Evolutionary conservation across 1,139 yeast species (phyloP), one percentile per base, ranked within the genome.

Genomic region (Magnusiomyces fungicola): DNA sequence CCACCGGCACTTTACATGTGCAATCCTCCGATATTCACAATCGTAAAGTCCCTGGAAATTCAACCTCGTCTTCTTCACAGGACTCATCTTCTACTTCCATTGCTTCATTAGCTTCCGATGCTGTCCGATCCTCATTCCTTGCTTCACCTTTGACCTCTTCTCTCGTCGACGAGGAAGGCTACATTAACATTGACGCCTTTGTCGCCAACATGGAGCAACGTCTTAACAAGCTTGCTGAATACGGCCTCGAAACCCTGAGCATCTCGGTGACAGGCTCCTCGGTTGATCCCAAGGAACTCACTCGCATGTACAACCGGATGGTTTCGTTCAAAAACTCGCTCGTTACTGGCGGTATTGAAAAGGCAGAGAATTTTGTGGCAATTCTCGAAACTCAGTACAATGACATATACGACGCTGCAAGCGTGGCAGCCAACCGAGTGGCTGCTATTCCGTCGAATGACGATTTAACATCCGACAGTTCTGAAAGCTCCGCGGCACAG

Each of bases 181-280:
- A 30, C 18, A 24, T 41, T 25, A 21, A 41, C 16, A 33, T 46
- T n/a, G 36, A 25, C 7, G 33, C 38, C 3, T 36, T 46, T 24
- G 25, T 46, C 27, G 22, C 36, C 19, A 30, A 33, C 37, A 22
- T 46, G 22, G 49, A 46, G 27, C 7, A 34, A n/a, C 57, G 64
- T 19, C 60, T 66, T 36, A 60, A 59, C 47, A 57, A 58, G 32
- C 52, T 67, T 42, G 70, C 67, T 50, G 58, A 58, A 33, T 64
- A 57, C 43, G 68, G 69, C 7, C 55, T 62, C n/a, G 44, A 41
- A 14, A 29, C 44, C 30, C 14, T 41, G 18, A 19, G 37, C 27
- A 19, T 18, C 22, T 16, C 43, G 6, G 30, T 27, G 9, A 16
- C 21, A 21, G 43, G 16, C 10, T 53, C 57, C 36, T 62, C 63